These are phyloP conservation scores for Calonectria pseudoturangicola DNA, from an alignment of 2,329 filamentous ascomycete genomes.

Conservation along the genomic window DNA sequence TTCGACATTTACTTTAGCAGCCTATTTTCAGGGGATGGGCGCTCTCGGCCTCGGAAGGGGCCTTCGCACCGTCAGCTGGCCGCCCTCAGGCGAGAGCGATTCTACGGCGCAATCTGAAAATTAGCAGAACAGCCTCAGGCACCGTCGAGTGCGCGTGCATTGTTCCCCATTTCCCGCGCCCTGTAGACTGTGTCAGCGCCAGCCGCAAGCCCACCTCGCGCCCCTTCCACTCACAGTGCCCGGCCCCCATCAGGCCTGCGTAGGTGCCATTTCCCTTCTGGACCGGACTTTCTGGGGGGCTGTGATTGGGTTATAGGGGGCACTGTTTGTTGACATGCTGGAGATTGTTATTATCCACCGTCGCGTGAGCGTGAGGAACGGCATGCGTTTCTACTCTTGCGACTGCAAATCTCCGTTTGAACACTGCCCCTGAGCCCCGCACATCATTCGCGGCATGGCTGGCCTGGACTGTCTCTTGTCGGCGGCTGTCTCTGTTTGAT, in stretches of 20 bases:
- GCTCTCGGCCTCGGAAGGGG: conserved; percentile 32
- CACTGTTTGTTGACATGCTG: conserved; percentile 55
- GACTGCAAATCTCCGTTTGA: conserved; percentile 33
- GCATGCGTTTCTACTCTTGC: conserved; percentile 50
- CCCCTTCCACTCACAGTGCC: conserved; percentile 46
- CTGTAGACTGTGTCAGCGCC: conserved; percentile 37
- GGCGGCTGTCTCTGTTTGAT: conserved; percentile 22
- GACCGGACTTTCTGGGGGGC: conserved; percentile 33
- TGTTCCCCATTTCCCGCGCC: conserved; percentile 44
- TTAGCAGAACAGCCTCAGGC: conserved; percentile 47
- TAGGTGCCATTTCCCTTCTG: conserved; percentile 49
- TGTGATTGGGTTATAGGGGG: conserved; percentile 49
- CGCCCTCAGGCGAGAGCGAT: conserved; percentile 45
- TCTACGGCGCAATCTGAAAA: conserved; percentile 31
- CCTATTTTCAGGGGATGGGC: conserved; percentile 43
- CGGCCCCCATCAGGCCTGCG: conserved; percentile 43
- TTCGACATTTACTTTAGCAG: conserved; percentile 43
- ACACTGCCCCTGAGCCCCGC: conserved; percentile 44
- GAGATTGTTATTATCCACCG: conserved; percentile 55
- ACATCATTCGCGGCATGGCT: conserved; percentile 29
- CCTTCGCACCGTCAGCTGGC: conserved; percentile 48
- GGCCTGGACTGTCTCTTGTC: conserved; percentile 43
- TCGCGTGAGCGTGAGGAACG: conserved; percentile 40
- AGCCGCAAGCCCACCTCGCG: conserved; percentile 43
- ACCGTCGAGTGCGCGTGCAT: conserved; percentile 46